Evolutionary conservation across 257 asterid genomes (phyloP).

Genomic region (Solanum lycopersicoides): DNA sequence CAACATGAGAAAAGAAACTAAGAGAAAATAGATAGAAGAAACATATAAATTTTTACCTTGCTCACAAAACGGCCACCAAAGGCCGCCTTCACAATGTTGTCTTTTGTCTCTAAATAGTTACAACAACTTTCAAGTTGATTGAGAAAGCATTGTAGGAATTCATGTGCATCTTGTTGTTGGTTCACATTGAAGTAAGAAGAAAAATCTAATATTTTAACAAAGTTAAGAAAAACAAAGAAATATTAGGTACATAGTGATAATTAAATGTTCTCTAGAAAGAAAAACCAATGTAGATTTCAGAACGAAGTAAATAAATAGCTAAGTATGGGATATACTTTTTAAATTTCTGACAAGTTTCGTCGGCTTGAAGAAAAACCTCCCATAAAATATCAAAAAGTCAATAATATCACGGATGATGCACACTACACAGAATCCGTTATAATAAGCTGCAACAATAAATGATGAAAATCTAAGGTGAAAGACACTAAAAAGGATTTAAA

Average conservation of each 20-base stretch:
- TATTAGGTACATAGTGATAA: not conserved
- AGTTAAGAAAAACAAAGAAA: constrained; percentile 35
- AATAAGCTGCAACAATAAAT: constrained; percentile 21
- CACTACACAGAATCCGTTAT: constrained; percentile 34
- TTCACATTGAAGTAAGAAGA: constrained; percentile 48
- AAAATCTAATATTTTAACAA: constrained; percentile 39
- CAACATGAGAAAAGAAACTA: too few relatives aligned
- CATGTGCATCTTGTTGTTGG: constrained; percentile 95
- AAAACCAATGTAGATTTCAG: not conserved
- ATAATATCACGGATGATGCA: constrained; percentile 39
- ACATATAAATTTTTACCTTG: too few relatives aligned
- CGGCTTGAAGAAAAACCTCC: constrained; percentile 27
- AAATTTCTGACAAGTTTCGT: constrained; percentile 36
- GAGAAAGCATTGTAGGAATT: constrained; percentile 67
- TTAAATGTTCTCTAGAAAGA: not conserved
- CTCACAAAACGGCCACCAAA: too few relatives aligned
- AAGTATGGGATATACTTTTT: constrained; percentile 46
- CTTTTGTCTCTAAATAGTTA: too few relatives aligned
- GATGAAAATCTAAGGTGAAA: constrained; percentile 15
- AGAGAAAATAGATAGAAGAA: too few relatives aligned
- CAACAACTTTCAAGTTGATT: too few relatives aligned
- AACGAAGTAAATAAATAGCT: not conserved
- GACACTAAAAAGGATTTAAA: not conserved
- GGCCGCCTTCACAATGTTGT: too few relatives aligned
- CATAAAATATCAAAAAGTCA: constrained; percentile 19